Base-by-base conservation (phyloP, 352 stramenopile species). In the Globisporangium solare region DNA sequence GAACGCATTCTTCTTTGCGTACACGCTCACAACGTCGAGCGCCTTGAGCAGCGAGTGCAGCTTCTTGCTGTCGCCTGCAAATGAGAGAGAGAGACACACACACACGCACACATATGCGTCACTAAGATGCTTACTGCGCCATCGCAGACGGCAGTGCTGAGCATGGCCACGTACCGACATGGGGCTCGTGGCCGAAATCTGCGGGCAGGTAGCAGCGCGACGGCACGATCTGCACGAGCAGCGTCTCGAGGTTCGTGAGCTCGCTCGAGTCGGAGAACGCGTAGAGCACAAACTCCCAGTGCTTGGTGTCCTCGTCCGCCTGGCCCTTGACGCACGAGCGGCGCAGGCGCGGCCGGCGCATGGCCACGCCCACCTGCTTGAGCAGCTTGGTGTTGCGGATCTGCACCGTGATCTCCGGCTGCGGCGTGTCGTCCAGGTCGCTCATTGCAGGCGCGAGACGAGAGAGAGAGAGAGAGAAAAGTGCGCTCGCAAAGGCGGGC, bases 181-280 rank as follows among this genome's bases (percentile, higher is more conserved):
- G 58, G 48, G 84, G 78, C 45, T 82, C 68, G 47, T 84, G 74
- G 18, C 75, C 67, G 17, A 90, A 65, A 15, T 90, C 77, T 2
- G 69, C 50, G 2, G 80, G 66, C n/a, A 93, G 32, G 43, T 79
- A 89, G 64, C 83, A 93, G 56, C 74, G 88, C 32, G 83, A 82
- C 0, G 86, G 86, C 27, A 69, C 68, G n/a, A 92, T 60, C 47
- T 94, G 86, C 51, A 95, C 78, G 40, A 95, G 63, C 18, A 95
- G 71, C 40, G 83, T 92, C 68, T 95, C 86, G 20, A 95, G 66
- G 53, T 92, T 89, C 43, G 76, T 76, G 49, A 95, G 63, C 52
- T 92, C 81, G 65, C 80, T 92, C 46, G 83, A 94, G 64, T 95
- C 86, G 0, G 78, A 88, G 71, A 95, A 94, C 51, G 66, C 63